Base-by-base conservation (phyloP, 495 filamentous ascomycete species). In the Penicillium fimorum region DNA sequence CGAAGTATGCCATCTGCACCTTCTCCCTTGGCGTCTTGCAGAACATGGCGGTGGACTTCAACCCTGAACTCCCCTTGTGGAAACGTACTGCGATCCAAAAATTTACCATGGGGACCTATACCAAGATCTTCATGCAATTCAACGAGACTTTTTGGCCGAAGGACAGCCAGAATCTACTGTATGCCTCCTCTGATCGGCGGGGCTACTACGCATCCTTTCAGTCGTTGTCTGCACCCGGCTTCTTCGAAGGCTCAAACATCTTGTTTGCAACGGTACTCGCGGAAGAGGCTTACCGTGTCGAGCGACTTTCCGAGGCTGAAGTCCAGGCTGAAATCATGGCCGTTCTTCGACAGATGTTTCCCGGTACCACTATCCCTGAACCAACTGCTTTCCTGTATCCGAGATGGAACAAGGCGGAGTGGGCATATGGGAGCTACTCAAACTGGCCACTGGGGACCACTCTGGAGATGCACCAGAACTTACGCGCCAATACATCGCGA, bases 41-140 rank as follows among this genome's bases (percentile, higher is more conserved):
- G 27, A 29, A 29, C 27, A 29, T 29, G 27, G 27, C 8, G 27
- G 27, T 29, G 27, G 27, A 29, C 27, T 29, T 29, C 27, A 29
- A 29, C 27, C 27, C 27, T 7, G 27, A 29, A 7, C 27, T 29
- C 27, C 27, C 27, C 8, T 29, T 29, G 5, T 29, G 27, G 87
- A 91, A 92, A 61, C 73, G 77, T 11, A 78, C 77, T 22, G 83
- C 82, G 8, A 86, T 90, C 59, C 78, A 82, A 6, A 82, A 79
- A 42, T 88, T 88, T 68, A 76, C 79, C 56, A 88, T 92, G 82
- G 87, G 82, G 24, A 90, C 84, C 1, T 92, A 90, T 74, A 91
- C 86, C 53, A 91, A 90, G 63, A 84, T 91, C 58, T 91, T 91
- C 76, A 68, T 90, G 12, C 87, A 88, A 53, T 92, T 90, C 68